Evolutionary conservation across 176 grass and related monocot genomes (phyloP), one percentile per base, ranked within the genome.

Genomic region (Musa acuminata): DNA sequence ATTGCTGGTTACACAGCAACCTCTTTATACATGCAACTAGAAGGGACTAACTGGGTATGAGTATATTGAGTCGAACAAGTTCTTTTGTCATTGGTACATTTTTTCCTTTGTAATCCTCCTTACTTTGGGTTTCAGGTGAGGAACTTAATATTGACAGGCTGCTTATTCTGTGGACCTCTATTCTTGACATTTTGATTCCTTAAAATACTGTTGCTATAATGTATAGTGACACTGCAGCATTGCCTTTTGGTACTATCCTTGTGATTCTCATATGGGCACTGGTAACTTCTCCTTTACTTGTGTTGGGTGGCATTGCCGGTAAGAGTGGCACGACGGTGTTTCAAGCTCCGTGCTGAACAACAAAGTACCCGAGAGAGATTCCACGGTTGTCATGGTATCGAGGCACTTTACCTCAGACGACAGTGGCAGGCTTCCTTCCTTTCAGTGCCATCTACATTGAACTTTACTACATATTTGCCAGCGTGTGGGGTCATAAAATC

Each of bases 21-120:
- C 67, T 69, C n/a, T n/a, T n/a, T 69, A 19, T 69, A 69, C 43
- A n/a, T 50, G 67, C 27, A 69, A 51, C 67, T 69, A 49, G 67
- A 69, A 50, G 67, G 67, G 24, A 69, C 35, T 49, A 69, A 49
- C 67, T 69, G 67, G 67, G 67, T 69, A 69, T 9, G 67, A 49
- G 25, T 63, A 29, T 57, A 57, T 63, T 24, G n/a, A 23, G 20
- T 24, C 29, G 16, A 9, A 23, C 9, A 24, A 63, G 11, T 63
- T 22, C 21, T 24, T 63, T 20, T 23, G 19, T 23, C 20, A 9
- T 2, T 11, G 60, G 60, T 24, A 63, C 23, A 11, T 63, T 63
- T 63, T 23, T 17, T 8, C 21, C 23, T 57, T 24, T 63, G 23
- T 29, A 63, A 9, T 63, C 19, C 23, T 1, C 23, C 8, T 63